Evolutionary conservation across 1,284 basidiomycete genomes (phyloP).

Genomic region (Ustilago vetiveriae): DNA sequence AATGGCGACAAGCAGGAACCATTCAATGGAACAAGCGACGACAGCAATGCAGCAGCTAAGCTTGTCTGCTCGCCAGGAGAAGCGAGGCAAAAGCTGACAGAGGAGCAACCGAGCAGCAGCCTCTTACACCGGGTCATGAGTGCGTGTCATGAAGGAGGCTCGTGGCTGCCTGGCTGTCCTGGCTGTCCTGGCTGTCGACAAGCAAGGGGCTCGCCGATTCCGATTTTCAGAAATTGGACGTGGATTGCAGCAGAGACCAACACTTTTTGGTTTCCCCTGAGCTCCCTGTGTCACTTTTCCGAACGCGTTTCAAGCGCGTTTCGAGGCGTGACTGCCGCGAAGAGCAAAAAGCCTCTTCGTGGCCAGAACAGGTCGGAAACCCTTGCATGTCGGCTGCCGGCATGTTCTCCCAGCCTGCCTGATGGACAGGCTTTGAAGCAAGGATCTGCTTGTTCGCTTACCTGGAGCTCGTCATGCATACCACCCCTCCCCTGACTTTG

Average conservation of each 20-base stretch:
- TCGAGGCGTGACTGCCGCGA: not conserved
- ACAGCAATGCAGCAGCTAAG: not conserved
- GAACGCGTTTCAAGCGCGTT: not conserved
- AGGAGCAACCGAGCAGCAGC: not conserved
- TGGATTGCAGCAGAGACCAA: slow-evolving; percentile 4
- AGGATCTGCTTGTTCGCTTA: slow-evolving; percentile 3
- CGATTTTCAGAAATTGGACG: not conserved
- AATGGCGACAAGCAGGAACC: not conserved
- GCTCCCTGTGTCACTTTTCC: not conserved
- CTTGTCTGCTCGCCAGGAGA: too few species aligned
- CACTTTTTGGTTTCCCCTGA: slow-evolving; percentile 2
- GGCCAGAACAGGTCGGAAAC: not conserved
- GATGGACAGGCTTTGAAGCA: not conserved
- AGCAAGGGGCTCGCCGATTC: not conserved
- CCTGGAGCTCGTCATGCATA: slow-evolving; percentile 3
- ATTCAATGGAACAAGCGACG: not conserved
- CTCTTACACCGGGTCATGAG: too few species aligned
- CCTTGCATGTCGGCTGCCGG: slow-evolving; percentile 9
- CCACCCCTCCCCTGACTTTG: slow-evolving; percentile 6
- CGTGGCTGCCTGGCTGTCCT: not conserved
- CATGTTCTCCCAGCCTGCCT: not conserved
- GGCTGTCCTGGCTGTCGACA: too few species aligned
- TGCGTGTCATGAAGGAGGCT: too few species aligned
- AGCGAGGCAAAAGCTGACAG: too few species aligned
- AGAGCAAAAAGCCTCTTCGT: not conserved